Base-by-base conservation (phyloP, 1,139 yeast species). In the Casaregolazyma suthepensis region DNA sequence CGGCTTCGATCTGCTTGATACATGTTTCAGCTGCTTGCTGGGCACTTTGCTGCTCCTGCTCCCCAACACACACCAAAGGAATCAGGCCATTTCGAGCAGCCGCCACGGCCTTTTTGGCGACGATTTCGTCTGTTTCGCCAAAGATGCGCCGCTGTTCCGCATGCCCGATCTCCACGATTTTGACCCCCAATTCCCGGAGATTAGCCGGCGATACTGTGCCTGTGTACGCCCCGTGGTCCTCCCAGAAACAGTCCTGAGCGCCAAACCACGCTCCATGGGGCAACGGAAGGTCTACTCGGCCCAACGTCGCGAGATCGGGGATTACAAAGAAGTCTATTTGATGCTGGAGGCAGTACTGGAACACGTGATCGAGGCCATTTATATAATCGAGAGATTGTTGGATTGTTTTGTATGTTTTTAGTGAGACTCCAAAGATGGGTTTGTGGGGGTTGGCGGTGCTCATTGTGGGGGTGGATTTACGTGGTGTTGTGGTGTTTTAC, bases 51-150 rank as follows among this genome's bases (percentile, higher is more conserved):
- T 86, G 90, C 69, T 85, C 93, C 67, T 93, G 82, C 76, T 88
- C 96, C 72, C 96, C 96, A 65, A 88, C 86, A 77, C 96, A 89
- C 66, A 88, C 77, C 71, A 88, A 85, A 54, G 89, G 96, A 59
- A 82, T 79, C 59, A 87, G 40, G n/a, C 40, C 40, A 23, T 35
- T 35, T 5, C 40, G 40, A 15, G 40, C 40, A 9, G 40, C 40
- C 4, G 40, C 40, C 3, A 35, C 17, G 15, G 52, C 38, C 37
- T 38, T 38, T 10, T 40, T 17, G 13, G 35, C 45, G 9, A 38
- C 37, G 3, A 37, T 12, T 12, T 22, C 37, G 15, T 46, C 50
- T 13, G 40, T 35, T 35, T 35, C 40, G 2, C 40, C 40, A 15
- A 35, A 35, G 4, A 85, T 77, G 61, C 88, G 80, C 80, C 96